These are phyloP conservation scores for Colletotrichum endophyticum DNA, from an alignment of 2,329 filamentous ascomycete species.

Conservation along the genomic window DNA sequence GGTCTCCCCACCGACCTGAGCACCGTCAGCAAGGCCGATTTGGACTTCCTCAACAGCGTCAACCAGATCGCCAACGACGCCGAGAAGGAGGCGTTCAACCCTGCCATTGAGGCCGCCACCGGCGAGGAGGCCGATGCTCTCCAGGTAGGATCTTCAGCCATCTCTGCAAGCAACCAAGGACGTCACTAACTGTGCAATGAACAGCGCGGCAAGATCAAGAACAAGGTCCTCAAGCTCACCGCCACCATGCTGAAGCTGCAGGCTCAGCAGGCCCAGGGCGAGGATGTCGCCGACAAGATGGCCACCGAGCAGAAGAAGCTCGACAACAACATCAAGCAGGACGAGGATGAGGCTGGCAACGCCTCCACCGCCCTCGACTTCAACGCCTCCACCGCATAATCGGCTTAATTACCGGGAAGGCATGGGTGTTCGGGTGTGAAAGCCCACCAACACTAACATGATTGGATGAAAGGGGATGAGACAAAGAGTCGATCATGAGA, in stretches of 20 bases:
- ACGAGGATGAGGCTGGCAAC: slow-evolving; percentile 51
- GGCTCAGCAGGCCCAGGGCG: slow-evolving; percentile 55
- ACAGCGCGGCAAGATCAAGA: slow-evolving; percentile 61
- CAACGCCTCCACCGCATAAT: slow-evolving; percentile 13
- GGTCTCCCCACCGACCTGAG: slow-evolving; percentile 44
- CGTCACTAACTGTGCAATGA: neutral
- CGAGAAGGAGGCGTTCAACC: slow-evolving; percentile 58
- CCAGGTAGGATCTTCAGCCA: slow-evolving; percentile 33
- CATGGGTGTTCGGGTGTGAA: neutral
- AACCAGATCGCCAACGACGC: slow-evolving; percentile 59
- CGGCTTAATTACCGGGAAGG: neutral
- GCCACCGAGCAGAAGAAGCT: slow-evolving; percentile 55
- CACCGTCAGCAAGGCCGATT: slow-evolving; percentile 49
- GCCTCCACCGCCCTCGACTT: slow-evolving; percentile 36
- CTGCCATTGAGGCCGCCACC: slow-evolving; percentile 52
- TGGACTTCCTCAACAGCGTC: slow-evolving; percentile 53
- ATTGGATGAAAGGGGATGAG: neutral
- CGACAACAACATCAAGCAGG: slow-evolving; percentile 55
- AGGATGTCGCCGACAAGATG: slow-evolving; percentile 48
- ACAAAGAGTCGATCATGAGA: neutral
- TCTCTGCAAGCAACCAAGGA: neutral
- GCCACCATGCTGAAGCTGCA: slow-evolving; percentile 55
- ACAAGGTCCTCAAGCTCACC: slow-evolving; percentile 64
- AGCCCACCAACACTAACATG: neutral
- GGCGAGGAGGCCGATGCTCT: slow-evolving; percentile 53